These are phyloP conservation scores for Beauveria scarabaeidicola DNA, from an alignment of 2,329 filamentous ascomycete genomes.

Conservation along the genomic window DNA sequence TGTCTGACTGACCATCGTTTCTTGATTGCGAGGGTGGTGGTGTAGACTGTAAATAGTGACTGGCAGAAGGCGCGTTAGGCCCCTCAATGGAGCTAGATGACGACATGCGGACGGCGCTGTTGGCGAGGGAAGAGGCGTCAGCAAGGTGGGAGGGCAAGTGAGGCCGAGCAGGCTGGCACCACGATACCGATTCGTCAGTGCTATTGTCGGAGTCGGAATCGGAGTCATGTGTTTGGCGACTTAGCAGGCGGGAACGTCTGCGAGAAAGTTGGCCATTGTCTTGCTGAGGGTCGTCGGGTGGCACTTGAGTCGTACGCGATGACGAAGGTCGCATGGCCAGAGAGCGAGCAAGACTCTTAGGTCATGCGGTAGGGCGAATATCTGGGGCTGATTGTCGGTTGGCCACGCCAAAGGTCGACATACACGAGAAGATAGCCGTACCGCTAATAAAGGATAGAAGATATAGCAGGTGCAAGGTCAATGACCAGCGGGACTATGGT, in stretches of 20 bases:
- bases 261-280: neutral
- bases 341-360: neutral
- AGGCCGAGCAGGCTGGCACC: neutral
- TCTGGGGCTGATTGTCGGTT: neutral
- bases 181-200: neutral
- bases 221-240: neutral
- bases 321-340: conserved; percentile 15
- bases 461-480: neutral
- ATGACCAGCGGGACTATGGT: neutral
- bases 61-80: neutral
- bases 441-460: neutral
- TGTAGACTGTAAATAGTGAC: neutral
- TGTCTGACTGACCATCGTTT: conserved; percentile 16
- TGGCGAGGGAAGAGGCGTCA: neutral
- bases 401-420: neutral
- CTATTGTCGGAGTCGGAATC: neutral
- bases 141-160: neutral
- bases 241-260: neutral
- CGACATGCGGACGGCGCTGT: neutral
- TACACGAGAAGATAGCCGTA: neutral
- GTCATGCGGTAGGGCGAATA: conserved; percentile 3
- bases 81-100: neutral
- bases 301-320: neutral
- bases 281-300: neutral
- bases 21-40: neutral